These are phyloP conservation scores for Macroventuria anomochaeta DNA, from an alignment of 2,329 filamentous ascomycete genomes.

Conservation along the genomic window DNA sequence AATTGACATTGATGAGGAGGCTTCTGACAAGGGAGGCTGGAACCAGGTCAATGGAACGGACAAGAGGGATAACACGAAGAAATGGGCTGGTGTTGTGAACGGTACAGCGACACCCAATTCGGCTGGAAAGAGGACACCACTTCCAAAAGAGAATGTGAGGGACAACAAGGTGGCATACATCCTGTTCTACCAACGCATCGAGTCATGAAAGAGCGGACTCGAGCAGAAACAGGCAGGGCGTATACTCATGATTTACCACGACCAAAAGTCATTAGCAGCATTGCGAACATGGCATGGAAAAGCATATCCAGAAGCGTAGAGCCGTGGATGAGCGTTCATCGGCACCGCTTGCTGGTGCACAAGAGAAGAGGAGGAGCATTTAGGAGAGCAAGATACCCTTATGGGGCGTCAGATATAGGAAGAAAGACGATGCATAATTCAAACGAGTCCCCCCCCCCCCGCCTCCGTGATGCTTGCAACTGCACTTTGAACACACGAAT, in stretches of 20 bases:
- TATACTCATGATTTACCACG: constrained; percentile 13
- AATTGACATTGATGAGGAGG: constrained; percentile 64
- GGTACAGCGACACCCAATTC: constrained; percentile 63
- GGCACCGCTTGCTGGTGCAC: constrained; percentile 9
- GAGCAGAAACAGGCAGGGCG: constrained; percentile 7
- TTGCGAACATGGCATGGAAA: constrained; percentile 15
- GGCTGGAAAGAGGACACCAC: constrained; percentile 60
- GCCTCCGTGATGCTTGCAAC: neutral
- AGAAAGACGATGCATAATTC: constrained; percentile 14
- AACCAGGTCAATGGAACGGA: constrained; percentile 77
- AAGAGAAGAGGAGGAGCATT: constrained; percentile 10
- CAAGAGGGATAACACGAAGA: constrained; percentile 64
- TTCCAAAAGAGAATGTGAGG: constrained; percentile 64
- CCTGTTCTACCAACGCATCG: constrained; percentile 86
- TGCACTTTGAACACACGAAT: no score
- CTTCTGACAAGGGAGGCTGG: constrained; percentile 75
- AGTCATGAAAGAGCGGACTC: constrained; percentile 33
- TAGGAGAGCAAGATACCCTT: constrained; percentile 10
- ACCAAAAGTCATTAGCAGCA: constrained; percentile 21
- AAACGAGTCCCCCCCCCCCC: neutral
- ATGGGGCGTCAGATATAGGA: constrained; percentile 2
- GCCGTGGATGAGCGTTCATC: constrained; percentile 20
- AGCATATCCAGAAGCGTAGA: constrained; percentile 19
- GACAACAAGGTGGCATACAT: constrained; percentile 98
- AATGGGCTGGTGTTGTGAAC: constrained; percentile 70